These are phyloP conservation scores for Allantophomopsis cytisporea DNA, from an alignment of 2,329 filamentous ascomycete species.

Conservation along the genomic window DNA sequence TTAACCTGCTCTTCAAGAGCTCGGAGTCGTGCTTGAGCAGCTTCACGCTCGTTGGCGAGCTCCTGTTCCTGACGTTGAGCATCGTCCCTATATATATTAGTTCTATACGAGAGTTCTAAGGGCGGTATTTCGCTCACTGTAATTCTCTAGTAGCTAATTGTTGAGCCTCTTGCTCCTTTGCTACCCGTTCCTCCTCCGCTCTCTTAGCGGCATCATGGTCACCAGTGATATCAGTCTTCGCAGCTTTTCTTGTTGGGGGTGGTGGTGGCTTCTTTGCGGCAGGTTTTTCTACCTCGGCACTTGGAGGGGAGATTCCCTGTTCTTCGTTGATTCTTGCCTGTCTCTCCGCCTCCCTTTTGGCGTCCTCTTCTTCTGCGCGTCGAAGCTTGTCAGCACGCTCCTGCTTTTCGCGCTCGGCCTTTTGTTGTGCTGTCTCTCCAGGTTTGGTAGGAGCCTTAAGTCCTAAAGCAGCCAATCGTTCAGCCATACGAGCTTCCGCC, in stretches of 20 bases:
- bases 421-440: constrained; percentile 70
- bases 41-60: constrained; percentile 65
- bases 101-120: neutral
- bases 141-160: constrained; percentile 59
- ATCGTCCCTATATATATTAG: constrained; percentile 43
- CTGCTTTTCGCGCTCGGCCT: constrained; percentile 74
- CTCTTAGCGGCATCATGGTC: constrained; percentile 42
- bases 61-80: constrained; percentile 68
- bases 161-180: constrained; percentile 64
- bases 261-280: constrained; percentile 63
- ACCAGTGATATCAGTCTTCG: constrained; percentile 40
- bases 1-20: constrained; percentile 89
- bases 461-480: constrained; percentile 83
- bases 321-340: constrained; percentile 32
- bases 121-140: constrained; percentile 54
- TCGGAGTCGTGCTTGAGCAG: constrained; percentile 68
- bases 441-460: constrained; percentile 72
- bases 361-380: constrained; percentile 90
- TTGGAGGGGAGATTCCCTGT: constrained; percentile 16
- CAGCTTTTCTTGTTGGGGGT: constrained; percentile 64
- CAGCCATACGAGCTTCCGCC: constrained; percentile 92
- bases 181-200: constrained; percentile 51
- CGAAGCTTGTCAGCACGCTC: constrained; percentile 79
- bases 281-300: constrained; percentile 6
- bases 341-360: constrained; percentile 74